phyloP scores from a whole-genome alignment of 2,329 filamentous ascomycete genomes.

The Verticillium alfalfae region DNA sequence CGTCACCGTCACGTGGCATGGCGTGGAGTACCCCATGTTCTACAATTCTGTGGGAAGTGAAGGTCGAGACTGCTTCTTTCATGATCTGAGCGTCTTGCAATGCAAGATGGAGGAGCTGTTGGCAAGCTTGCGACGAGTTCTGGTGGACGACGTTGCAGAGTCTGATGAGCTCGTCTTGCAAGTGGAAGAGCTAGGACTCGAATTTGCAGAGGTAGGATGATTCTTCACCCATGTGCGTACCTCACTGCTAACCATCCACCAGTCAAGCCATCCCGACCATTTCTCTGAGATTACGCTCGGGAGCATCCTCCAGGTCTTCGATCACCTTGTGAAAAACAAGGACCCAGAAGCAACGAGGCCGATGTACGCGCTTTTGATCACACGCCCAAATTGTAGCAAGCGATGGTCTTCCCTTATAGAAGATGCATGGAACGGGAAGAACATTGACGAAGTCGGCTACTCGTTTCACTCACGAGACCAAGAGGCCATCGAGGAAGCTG shows the following conservation, averaged over 20 bases:
- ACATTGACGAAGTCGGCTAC: slow-evolving; percentile 33
- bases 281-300: slow-evolving; percentile 30
- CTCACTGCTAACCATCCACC: slow-evolving; percentile 16
- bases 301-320: slow-evolving; percentile 36
- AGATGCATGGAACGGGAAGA: slow-evolving; percentile 33
- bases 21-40: slow-evolving; percentile 36
- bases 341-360: slow-evolving; percentile 29
- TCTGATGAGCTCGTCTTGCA: slow-evolving; percentile 46
- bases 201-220: slow-evolving; percentile 43
- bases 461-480: slow-evolving; percentile 21
- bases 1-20: slow-evolving; percentile 37
- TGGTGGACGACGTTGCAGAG: slow-evolving; percentile 35
- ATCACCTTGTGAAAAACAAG: slow-evolving; percentile 36
- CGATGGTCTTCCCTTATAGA: slow-evolving; percentile 33
- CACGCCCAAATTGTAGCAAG: slow-evolving; percentile 30
- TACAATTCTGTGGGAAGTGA: slow-evolving; percentile 17
- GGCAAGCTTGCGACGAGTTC: slow-evolving; percentile 36
- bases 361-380: slow-evolving; percentile 36
- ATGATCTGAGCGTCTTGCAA: slow-evolving; percentile 33
- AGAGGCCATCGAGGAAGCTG: slow-evolving; percentile 1
- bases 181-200: slow-evolving; percentile 45
- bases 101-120: slow-evolving; percentile 38
- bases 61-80: slow-evolving; percentile 38
- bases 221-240: background rate
- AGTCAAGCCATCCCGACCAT: slow-evolving; percentile 28